Evolutionary conservation across 306 rosid species (phyloP).

Genomic region (Sindora glabra): DNA sequence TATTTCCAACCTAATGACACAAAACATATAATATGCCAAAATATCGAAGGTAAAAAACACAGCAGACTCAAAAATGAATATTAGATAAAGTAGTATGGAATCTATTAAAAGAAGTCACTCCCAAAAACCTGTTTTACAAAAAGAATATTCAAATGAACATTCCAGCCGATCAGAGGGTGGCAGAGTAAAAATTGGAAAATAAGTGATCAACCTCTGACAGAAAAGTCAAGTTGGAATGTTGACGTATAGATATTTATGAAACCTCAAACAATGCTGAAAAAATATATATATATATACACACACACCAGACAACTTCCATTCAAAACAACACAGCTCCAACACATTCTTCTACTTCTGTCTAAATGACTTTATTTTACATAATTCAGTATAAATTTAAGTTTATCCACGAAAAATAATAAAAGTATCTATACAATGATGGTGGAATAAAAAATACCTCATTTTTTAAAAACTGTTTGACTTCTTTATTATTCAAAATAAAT

Average conservation of each 20-base stretch:
- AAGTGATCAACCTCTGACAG: not conserved
- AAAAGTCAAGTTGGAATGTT: not conserved
- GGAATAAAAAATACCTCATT: no score
- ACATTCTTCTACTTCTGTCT: not conserved
- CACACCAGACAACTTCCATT: no score
- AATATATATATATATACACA: no score
- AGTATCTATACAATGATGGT: no score
- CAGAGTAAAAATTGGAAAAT: not conserved
- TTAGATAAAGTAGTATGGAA: slow-evolving; percentile 4
- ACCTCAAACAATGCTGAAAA: not conserved
- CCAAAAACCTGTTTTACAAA: not conserved
- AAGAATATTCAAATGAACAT: slow-evolving; percentile 1
- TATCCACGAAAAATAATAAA: no score
- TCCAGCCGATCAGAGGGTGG: not conserved
- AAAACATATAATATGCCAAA: slow-evolving; percentile 14
- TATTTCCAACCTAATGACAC: slow-evolving; percentile 84
- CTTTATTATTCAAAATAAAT: no score
- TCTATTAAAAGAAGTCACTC: not conserved
- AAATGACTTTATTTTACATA: no score
- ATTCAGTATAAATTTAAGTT: no score
- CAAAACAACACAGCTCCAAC: not conserved
- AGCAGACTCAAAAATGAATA: not conserved
- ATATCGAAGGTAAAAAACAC: slow-evolving; percentile 2
- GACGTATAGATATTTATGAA: not conserved
- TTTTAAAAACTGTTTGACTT: no score